Evolutionary conservation across 2,329 filamentous ascomycete genomes (phyloP), one percentile per base, ranked within the genome.

Genomic region (Xenoacremonium recifei): DNA sequence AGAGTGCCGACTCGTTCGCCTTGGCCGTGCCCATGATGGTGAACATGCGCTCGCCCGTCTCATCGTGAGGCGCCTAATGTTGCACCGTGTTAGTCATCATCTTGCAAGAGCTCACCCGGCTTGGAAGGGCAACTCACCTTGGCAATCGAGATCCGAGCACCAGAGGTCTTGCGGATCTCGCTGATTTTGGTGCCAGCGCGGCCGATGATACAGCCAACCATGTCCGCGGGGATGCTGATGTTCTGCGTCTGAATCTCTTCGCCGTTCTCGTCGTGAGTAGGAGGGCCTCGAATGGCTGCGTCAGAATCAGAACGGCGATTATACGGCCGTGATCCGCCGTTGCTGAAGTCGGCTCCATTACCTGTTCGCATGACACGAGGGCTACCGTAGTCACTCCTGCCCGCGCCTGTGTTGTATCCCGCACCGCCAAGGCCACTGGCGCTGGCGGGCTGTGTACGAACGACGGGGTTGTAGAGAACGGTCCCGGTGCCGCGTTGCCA

Each of bases 151-250:
- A 99, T 99, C 60, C 92, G 87, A 48, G 93, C 93, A 47, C 91
- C 91, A 40, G 93, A 99, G 49, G 85, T 91, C 76, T 96, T 95
- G 68, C 93, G 87, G 59, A 99, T 99, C 72, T 99, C 93, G 67
- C 89, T 96, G 64, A 99, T 99, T 80, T 99, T 99, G 75, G 81
- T 91, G 52, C 93, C 93, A 40, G 79, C 89, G 52, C 91, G 87
- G 54, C 93, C 93, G 65, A 99, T 99, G 72, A 99, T 99, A 72
- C 93, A 99, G 55, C 93, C 93, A 66, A 99, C 93, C 93, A 99
- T 99, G 73, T 99, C 93, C 35, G 93, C 91, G 19, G 93, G 93
- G 60, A 99, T 99, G 76, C 90, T 96, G 71, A 99, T 99, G 73
- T 99, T 99, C 65, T 99, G 93, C 2, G 93, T 99, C 69, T 96